phyloP scores from a whole-genome alignment of 441 rosid genomes.

The Bruguiera hainesii region DNA sequence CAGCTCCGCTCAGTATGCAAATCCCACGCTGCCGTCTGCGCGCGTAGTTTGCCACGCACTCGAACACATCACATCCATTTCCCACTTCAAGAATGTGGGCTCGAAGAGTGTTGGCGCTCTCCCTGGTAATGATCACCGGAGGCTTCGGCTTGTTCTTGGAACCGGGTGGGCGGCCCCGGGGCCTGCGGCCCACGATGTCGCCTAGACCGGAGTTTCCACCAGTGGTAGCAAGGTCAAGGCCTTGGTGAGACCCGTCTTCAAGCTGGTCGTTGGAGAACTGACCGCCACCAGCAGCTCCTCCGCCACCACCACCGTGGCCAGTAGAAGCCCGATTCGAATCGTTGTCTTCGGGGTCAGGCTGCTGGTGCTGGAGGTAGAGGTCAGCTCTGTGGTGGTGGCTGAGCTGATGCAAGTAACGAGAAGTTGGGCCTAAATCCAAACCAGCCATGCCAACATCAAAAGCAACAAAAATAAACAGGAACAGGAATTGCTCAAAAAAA shows the following conservation, averaged over 20 bases:
- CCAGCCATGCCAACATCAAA: constrained; percentile 76
- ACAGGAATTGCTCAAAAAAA: constrained; percentile 17
- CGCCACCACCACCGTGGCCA: constrained; percentile 21
- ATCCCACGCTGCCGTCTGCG: constrained; percentile 85
- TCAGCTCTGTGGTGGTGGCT: constrained; percentile 73
- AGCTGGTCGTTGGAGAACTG: constrained; percentile 35
- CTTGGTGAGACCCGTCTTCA: constrained; percentile 38
- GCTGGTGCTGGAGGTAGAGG: constrained; percentile 53
- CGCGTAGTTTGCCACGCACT: constrained; percentile 76
- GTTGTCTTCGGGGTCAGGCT: constrained; percentile 35
- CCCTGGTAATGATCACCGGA: constrained; percentile 85
- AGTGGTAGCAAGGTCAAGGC: constrained; percentile 41
- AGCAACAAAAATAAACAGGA: constrained; percentile 7
- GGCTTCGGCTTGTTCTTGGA: constrained; percentile 91
- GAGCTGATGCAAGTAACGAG: constrained; percentile 74
- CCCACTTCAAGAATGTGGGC: constrained; percentile 95
- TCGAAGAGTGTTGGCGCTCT: constrained; percentile 87
- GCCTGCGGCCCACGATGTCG: constrained; percentile 62
- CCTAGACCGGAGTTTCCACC: constrained; percentile 35
- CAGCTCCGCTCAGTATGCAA: constrained; percentile 78
- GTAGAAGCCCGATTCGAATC: constrained; percentile 25
- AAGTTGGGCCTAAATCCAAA: constrained; percentile 73
- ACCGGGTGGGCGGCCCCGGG: constrained; percentile 90
- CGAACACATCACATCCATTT: constrained; percentile 83
- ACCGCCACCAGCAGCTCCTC: constrained; percentile 26